Conservation (phyloP, 2,329 filamentous ascomycete genomes). For the Juglanconis juglandina region DNA sequence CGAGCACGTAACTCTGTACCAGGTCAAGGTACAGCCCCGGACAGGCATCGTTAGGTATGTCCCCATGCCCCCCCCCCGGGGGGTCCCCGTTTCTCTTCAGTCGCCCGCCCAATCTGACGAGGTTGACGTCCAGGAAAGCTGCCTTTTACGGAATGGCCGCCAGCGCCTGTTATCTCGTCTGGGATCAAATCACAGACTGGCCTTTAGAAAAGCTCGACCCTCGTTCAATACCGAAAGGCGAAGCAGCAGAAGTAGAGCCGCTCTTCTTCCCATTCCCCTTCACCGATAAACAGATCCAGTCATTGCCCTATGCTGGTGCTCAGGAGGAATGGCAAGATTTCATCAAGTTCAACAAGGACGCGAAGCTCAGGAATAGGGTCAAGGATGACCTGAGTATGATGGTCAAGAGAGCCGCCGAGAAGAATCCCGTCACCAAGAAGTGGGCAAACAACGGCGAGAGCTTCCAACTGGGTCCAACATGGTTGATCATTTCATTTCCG, state of each 20-base stretch:
- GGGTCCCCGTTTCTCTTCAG: neutral
- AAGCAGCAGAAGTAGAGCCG: conserved; percentile 41
- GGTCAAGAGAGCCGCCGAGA: conserved; percentile 40
- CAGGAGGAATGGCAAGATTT: conserved; percentile 65
- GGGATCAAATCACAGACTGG: conserved; percentile 42
- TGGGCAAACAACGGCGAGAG: conserved; percentile 41
- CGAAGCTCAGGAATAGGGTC: conserved; percentile 43
- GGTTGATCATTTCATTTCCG: conserved; percentile 63
- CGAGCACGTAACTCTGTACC: conserved; percentile 6
- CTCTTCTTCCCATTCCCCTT: conserved; percentile 62
- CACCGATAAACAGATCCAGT: conserved; percentile 46
- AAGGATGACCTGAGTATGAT: conserved; percentile 44
- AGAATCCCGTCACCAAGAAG: conserved; percentile 38
- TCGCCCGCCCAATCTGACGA: neutral
- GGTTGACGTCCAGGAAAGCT: neutral
- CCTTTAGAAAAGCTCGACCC: conserved; percentile 42
- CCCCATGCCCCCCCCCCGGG: neutral
- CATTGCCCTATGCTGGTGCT: conserved; percentile 48
- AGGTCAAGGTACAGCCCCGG: conserved; percentile 4
- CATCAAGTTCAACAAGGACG: conserved; percentile 54
- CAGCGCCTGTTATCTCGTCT: conserved; percentile 41
- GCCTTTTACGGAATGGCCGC: conserved; percentile 23
- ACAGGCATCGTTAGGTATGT: neutral
- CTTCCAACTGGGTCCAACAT: conserved; percentile 48
- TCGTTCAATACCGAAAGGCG: conserved; percentile 29